A percentile compares a stretch with the other conserved stretches of the same genome.
Evolutionary conservation across 2,329 filamentous ascomycete species (phyloP).

Genomic region (Cephalotrichum gorgonifer): DNA sequence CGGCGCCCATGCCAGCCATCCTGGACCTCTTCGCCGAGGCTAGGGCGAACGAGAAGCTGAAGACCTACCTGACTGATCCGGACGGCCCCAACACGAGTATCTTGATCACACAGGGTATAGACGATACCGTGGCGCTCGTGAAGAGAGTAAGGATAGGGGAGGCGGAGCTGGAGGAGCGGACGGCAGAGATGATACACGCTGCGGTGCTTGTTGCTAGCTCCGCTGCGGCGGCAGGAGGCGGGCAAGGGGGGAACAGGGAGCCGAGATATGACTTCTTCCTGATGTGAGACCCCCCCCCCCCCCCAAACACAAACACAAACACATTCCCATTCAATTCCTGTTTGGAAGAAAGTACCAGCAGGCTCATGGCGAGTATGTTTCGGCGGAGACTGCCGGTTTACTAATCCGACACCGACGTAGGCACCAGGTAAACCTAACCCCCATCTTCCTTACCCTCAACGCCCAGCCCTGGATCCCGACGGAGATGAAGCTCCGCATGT

Average conservation of each 20-base stretch:
- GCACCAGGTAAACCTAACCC: constrained; percentile 61
- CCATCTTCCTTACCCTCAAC: constrained; percentile 65
- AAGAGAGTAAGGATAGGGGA: constrained; percentile 45
- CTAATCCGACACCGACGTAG: constrained; percentile 28
- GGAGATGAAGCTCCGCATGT: constrained; percentile 53
- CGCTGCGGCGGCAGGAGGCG: constrained; percentile 38
- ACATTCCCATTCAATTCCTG: too few species aligned
- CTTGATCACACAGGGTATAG: constrained; percentile 21
- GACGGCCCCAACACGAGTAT: constrained; percentile 24
- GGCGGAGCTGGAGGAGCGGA: constrained; percentile 44
- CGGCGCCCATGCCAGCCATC: constrained; percentile 16
- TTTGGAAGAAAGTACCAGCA: not conserved
- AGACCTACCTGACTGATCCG: constrained; percentile 38
- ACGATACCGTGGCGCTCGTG: constrained; percentile 53
- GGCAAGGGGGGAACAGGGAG: constrained; percentile 42
- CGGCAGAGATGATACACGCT: constrained; percentile 59
- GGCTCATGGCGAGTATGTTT: not conserved
- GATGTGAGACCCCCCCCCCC: constrained; percentile 29
- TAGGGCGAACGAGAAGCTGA: constrained; percentile 41
- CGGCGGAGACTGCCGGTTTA: too few species aligned
- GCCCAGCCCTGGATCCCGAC: constrained; percentile 48
- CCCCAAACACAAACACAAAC: too few species aligned
- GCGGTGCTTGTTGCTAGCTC: constrained; percentile 36
- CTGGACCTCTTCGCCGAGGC: constrained; percentile 52
- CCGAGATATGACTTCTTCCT: constrained; percentile 75